Percentiles rank a stretch among this genome's conserved stretches.
Evolutionary conservation across 257 asterid genomes (phyloP).

Genomic region (Marsdenia floribunda): DNA sequence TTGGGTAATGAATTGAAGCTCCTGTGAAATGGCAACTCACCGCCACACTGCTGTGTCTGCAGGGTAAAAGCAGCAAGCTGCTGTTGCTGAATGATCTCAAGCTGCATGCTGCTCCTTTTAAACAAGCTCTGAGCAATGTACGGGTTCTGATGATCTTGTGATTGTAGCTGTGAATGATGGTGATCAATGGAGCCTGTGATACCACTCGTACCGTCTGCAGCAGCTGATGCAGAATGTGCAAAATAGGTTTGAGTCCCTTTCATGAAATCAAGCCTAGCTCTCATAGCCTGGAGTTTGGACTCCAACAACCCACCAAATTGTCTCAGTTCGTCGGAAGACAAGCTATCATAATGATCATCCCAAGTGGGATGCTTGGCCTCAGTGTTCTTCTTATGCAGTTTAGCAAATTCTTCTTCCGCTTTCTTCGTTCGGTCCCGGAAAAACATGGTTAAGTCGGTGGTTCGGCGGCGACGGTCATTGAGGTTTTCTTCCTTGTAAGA

Average conservation of each 20-base stretch:
- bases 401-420: conserved; percentile 8
- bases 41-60: neutral
- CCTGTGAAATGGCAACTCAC: neutral
- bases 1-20: neutral
- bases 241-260: neutral
- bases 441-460: conserved; percentile 4
- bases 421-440: conserved; percentile 5
- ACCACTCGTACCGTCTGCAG: neutral
- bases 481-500: neutral
- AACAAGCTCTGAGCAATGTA: neutral
- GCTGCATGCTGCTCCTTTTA: neutral
- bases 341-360: neutral
- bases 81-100: conserved; percentile 2
- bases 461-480: neutral
- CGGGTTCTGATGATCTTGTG: neutral
- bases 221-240: neutral
- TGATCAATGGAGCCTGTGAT: neutral
- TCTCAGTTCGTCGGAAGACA: neutral
- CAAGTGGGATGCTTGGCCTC: conserved; percentile 9
- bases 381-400: conserved; percentile 2
- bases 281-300: neutral
- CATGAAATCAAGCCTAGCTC: conserved; percentile 5
- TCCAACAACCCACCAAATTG: neutral
- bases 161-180: neutral
- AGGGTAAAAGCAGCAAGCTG: neutral